Evolutionary conservation across 116 monocot genomes (phyloP).

Genomic region (Dioscorea cayenensis): DNA sequence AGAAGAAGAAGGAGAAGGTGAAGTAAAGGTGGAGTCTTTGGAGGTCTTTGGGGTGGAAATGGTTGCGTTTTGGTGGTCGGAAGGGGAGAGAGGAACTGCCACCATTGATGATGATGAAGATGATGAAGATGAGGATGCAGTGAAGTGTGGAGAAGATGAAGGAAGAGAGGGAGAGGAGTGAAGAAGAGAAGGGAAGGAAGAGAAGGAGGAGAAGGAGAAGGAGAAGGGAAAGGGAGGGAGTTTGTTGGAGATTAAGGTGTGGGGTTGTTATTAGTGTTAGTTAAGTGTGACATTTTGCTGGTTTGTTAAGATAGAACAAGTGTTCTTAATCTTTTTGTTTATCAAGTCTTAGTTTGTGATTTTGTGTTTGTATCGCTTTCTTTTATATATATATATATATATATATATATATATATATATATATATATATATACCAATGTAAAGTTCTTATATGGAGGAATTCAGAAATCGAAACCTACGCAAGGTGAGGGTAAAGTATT

Average conservation of each 20-base stretch:
- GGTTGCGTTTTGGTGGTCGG: background rate
- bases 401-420: no score
- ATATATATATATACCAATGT: no score
- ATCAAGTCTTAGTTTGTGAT: no score
- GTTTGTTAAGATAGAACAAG: background rate
- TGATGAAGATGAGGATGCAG: background rate
- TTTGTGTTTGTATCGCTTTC: no score
- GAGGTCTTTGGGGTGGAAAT: background rate
- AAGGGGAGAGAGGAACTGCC: background rate
- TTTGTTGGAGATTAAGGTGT: slow-evolving; percentile 2
- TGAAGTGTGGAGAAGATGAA: background rate
- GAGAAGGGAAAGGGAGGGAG: background rate
- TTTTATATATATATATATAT: no score
- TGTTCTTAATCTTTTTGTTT: background rate
- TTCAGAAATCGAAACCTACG: no score
- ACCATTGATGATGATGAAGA: background rate
- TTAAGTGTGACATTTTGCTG: slow-evolving; percentile 1
- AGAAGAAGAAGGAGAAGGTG: background rate
- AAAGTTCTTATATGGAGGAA: no score
- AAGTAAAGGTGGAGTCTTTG: background rate
- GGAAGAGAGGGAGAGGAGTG: background rate
- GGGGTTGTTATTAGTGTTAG: background rate
- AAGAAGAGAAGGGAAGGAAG: background rate
- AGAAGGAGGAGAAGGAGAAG: background rate
- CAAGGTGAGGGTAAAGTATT: no score